Evolutionary conservation across 208 protist genomes (phyloP).

Genomic region (Novymonas esmeraldas): DNA sequence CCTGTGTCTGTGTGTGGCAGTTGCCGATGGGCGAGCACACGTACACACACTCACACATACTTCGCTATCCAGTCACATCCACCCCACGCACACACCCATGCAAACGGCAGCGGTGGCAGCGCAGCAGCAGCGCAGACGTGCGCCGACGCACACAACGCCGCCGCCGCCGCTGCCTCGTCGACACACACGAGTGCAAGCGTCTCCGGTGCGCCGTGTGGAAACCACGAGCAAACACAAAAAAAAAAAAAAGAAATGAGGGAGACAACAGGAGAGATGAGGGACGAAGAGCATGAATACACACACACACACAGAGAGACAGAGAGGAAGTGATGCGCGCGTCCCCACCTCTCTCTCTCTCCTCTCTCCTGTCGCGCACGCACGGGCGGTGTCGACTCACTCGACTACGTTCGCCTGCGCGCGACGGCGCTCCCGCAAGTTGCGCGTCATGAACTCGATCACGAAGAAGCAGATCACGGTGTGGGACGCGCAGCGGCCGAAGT

Average conservation of each 20-base stretch:
- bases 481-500: constrained; percentile 85
- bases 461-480: constrained; percentile 94
- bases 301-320: neutral
- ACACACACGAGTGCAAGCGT: too few species aligned
- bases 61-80: neutral
- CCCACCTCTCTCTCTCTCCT: too few species aligned
- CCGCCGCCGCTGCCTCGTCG: too few species aligned
- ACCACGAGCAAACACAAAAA: neutral
- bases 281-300: neutral
- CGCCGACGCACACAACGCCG: too few species aligned
- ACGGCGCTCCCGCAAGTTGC: constrained; percentile 25
- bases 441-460: constrained; percentile 81
- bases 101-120: neutral
- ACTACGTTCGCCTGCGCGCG: too few species aligned
- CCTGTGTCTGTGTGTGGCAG: too few species aligned
- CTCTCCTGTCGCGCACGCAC: neutral
- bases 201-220: too few species aligned
- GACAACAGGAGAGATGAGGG: neutral
- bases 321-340: too few species aligned
- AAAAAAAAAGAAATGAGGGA: neutral
- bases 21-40: too few species aligned
- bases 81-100: too few species aligned
- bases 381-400: too few species aligned
- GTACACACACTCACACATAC: neutral
- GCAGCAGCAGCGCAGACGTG: too few species aligned